Percentiles rank a stretch among this genome's conserved stretches.
Conservation (phyloP, 441 rosid species). For the Isatis lusitanica region DNA sequence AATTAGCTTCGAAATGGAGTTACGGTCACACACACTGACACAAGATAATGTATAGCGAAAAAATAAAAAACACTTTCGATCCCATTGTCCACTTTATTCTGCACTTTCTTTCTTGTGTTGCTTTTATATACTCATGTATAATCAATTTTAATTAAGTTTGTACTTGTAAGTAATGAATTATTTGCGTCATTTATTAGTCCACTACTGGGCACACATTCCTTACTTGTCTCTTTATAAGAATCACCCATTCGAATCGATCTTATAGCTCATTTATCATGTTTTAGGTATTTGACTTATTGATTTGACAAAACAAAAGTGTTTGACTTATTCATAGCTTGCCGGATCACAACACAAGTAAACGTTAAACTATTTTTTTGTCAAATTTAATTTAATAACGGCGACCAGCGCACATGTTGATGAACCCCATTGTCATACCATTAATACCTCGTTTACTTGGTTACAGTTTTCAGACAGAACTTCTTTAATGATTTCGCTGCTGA, state of each 20-base stretch:
- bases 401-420: slow-evolving; percentile 20
- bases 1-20: neutral
- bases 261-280: neutral
- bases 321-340: slow-evolving; percentile 7
- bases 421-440: neutral
- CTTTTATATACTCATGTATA: neutral
- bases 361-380: neutral
- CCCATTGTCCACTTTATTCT: neutral
- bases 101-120: neutral
- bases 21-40: slow-evolving; percentile 4
- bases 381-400: neutral
- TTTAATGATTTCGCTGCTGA: neutral
- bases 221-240: neutral
- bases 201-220: neutral
- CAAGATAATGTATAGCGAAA: neutral
- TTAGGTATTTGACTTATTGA: neutral
- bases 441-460: neutral
- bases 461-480: neutral
- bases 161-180: neutral
- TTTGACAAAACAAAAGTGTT: neutral
- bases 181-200: neutral
- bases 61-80: neutral
- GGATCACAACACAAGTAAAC: neutral
- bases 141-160: neutral
- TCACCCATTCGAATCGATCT: neutral